Evolutionary conservation across 306 rosid species (phyloP), one percentile per base, ranked within the genome.

Genomic region (Cicer chorassanicum): DNA sequence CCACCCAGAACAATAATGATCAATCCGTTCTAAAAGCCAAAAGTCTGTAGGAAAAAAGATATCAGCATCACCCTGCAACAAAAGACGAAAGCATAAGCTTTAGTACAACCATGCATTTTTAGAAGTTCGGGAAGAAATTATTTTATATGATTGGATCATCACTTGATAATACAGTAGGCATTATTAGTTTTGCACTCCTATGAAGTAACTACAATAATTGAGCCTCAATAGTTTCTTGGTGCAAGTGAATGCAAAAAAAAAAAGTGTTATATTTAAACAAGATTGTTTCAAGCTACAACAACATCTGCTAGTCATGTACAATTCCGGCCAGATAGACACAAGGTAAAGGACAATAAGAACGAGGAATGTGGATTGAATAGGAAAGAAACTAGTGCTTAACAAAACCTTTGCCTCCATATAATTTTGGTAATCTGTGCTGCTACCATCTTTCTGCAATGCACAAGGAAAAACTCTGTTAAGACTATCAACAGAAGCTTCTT

Each of bases 41-140:
- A 93, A 93, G 88, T 89, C 98, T 2, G 98, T 93, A 44, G 98
- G 97, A 78, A 93, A 91, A 74, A 93, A 93, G 57, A 93, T 89
- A 82, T 93, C 98, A 42, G 96, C 98, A 48, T 93, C 97, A 73
- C 98, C 98, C 98, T 93, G 90, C 72, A 43, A 72, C 45, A 39
- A 76, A 65, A 82, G 59, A 66, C 46, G 68, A 60, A 77, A 70
- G 65, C 46, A 78, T 24, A 70, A 49, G 24, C 44, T 70, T 72
- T 9, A 74, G 65, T 69, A 50, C 48, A 42, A 34, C 5, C 19
- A 64, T 38, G 34, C 43, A 46, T n/a, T 42, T 65, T 72, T 57
- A 19, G 29, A 74, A 40, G 67, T 78, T 68, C 12, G 9, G 45
- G 64, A 68, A 69, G 10, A 43, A 62, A 43, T 68, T 51, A n/a